phyloP scores from a whole-genome alignment of 371 early-diverging fungal genomes.

The Amoeboaphelidium protococcarum region DNA sequence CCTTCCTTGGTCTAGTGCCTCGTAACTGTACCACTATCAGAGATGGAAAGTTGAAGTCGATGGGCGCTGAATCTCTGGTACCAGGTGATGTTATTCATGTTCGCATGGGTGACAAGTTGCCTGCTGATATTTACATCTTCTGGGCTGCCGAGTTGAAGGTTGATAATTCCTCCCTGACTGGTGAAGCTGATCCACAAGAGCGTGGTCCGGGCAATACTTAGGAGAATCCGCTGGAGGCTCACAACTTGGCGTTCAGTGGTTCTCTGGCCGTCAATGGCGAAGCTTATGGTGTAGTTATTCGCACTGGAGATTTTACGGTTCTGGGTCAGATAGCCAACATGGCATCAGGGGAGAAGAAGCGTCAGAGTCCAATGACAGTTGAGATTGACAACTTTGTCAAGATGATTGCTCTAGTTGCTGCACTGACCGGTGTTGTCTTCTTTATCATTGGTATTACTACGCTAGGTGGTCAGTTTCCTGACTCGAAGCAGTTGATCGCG shows the following conservation, averaged over 20 bases:
- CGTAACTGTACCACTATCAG: conserved; percentile 44
- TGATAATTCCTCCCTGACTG: conserved; percentile 87
- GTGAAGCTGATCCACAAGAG: conserved; percentile 77
- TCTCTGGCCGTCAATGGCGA: conserved; percentile 61
- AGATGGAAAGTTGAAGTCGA: conserved; percentile 28
- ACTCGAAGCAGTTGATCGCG: conserved; percentile 55
- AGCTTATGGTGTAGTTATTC: conserved; percentile 67
- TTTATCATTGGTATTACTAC: conserved; percentile 37
- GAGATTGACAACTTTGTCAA: conserved; percentile 62
- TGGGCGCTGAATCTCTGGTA: conserved; percentile 41
- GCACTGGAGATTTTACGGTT: conserved; percentile 70
- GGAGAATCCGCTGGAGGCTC: conserved; percentile 60
- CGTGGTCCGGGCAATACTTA: conserved; percentile 24
- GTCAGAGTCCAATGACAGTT: conserved; percentile 32
- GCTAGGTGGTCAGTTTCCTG: conserved; percentile 48
- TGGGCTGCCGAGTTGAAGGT: conserved; percentile 56
- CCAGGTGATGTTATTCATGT: conserved; percentile 62
- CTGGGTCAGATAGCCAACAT: conserved; percentile 81
- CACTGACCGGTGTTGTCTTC: conserved; percentile 42
- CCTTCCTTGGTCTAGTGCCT: conserved; percentile 73
- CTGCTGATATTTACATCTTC: conserved; percentile 61
- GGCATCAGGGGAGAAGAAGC: conserved; percentile 40
- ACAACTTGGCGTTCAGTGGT: conserved; percentile 65
- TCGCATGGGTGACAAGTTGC: conserved; percentile 73
- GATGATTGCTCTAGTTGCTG: conserved; percentile 54